Evolutionary conservation across 2,329 filamentous ascomycete genomes (phyloP), one percentile per base, ranked within the genome.

Genomic region (Ceratocystis lukuohia): DNA sequence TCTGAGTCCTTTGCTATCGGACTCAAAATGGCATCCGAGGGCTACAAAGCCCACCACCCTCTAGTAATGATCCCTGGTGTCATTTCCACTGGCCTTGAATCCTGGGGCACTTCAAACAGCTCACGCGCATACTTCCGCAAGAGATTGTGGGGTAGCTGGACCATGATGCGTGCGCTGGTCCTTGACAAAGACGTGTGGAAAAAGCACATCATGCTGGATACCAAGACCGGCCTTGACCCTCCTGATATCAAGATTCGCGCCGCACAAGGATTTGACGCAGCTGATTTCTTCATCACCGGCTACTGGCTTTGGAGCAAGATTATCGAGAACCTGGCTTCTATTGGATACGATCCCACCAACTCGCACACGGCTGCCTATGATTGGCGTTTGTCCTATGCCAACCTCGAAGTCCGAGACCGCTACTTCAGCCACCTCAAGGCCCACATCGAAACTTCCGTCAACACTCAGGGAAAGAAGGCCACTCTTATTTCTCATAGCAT

Each of bases 231-330:
- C 0, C 79, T 99, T 25, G 94, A 99, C 74, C 94, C 94, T 1
- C 89, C 91, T 0, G 86, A 87, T 12, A 85, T 97, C 71, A 97
- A 97, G 77, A 77, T 99, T 22, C 85, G 94, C 46, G 91, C 94
- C 7, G 92, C 94, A 0, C 94, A 97, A 74, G 94, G 94, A 1
- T 99, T 99, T 71, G 94, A 99, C 75, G 94, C 94, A 1, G 92
- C 94, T 10, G 94, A 99, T 76, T 99, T 99, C 78, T 94, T 95
- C 76, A 88, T 88, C 69, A 88, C 86, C 0, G 86, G 85, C 8
- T 99, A 99, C 77, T 99, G 94, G 94, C 97, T 99, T 68, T 96
- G 92, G 92, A 96, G 90, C 77, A 97, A 97, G 77, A 96, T 99
- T 68, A 81, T 99, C 62, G 94, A 99, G 77, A 99, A 99, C 72